Evolutionary conservation across 2,329 filamentous ascomycete genomes (phyloP), one percentile per base, ranked within the genome.

Genomic region (Bipolaris cookei): DNA sequence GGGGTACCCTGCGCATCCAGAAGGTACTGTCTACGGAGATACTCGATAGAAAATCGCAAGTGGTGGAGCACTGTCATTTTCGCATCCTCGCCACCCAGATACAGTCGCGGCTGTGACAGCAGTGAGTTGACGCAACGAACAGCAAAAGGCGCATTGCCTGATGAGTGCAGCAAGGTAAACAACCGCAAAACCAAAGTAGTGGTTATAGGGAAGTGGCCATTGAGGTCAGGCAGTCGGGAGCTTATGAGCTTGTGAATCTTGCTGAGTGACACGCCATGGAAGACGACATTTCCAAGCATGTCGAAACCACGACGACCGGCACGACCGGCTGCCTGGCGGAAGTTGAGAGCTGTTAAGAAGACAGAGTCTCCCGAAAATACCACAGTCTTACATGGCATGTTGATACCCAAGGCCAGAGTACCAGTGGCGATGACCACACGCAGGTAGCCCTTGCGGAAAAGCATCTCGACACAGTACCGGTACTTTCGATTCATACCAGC

Each of bases 221-320:
- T 88, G 0, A 94, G 81, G 59, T 90, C 88, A 0, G 90, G 90
- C 1, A 94, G 79, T 13, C 86, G 81, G 0, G 90, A 91, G 55
- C 88, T 90, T 68, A 93, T 84, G 49, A 94, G 82, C 49, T 90
- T 85, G 59, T 84, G 83, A 1, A 87, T 84, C 63, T 90, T 88
- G 41, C 83, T 79, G 6, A 78, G 72, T 0, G 83, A 77, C 14
- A 94, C 82, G 1, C 84, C 84, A 60, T 90, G 87, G 74, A 94
- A 94, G 1, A 94, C 88, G 1, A 94, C 88, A 66, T 94, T 94
- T 54, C 90, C 90, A 1, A 94, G 83, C 20, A 92, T 78, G 70
- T 94, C 90, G 61, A 94, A 94, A 1, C 90, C 90, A 78, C 90
- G 85, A 74, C 90, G 87, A 63, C 90, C 90, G 30, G 90, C 88